Base-by-base conservation (phyloP, 352 stramenopile genomes). In the Thalassiosira hispida region DNA sequence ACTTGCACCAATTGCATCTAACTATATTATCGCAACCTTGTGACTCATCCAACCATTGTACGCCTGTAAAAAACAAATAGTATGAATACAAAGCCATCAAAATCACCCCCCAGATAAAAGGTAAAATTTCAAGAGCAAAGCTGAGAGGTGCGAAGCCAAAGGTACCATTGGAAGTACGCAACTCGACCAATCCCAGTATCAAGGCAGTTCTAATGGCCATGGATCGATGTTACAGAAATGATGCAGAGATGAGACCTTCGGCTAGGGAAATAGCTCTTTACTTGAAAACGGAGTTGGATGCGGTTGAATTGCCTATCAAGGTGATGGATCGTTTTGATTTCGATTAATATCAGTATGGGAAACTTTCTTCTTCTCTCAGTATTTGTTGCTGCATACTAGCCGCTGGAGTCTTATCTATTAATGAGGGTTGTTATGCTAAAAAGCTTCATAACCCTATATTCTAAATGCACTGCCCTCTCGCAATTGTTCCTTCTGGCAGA, bases 171-270 rank as follows among this genome's bases (percentile, higher is more conserved):
- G 70, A 77, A 49, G 31, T 81, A 29, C 33, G 60, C 3, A 77
- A 84, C 38, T 65, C 70, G 0, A 69, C 52, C 0, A 66, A 75
- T 53, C 59, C 70, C 18, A 81, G 73, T 23, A 68, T 84, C 33
- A 55, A 53, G 22, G 70, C 77, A 31, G 51, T 84, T 2, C 52
- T 80, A 12, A 71, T 33, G 65, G 72, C 72, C 12, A 84, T 84
- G 77, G 62, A 77, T 61, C 61, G 63, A 57, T 84, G 77, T 66
- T 84, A 81, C 27, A 67, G 77, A 66, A 81, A 80, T 52, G 70
- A 84, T 61, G 70, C 71, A 23, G 47, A 63, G 22, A 42, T 81
- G 6, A 57, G 77, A 33, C 77, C 77, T 0, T 67, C 77, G 14
- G 77, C 77, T 1, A 65, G 52, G 20, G 70, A 75, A 49, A 49